Evolutionary conservation across 352 stramenopile genomes (phyloP).

Genomic region (Pythium graminicola): DNA sequence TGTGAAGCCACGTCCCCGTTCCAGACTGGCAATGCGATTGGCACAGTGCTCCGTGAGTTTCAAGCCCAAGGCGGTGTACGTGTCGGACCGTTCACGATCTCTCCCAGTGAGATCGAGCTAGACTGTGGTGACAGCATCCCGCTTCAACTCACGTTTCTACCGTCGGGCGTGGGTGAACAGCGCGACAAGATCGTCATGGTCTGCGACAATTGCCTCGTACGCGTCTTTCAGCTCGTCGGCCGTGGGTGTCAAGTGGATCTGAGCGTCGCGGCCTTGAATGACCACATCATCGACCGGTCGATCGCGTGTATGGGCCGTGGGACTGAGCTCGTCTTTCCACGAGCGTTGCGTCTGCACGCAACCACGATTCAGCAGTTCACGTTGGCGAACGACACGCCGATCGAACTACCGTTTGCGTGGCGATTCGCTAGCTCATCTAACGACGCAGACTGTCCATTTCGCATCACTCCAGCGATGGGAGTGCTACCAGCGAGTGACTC

Average conservation of each 20-base stretch:
- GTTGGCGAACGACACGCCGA: conserved; percentile 58
- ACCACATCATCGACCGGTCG: conserved; percentile 33
- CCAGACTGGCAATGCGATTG: not conserved
- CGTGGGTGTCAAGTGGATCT: conserved; percentile 65
- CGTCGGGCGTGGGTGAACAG: conserved; percentile 48
- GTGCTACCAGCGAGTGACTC: conserved; percentile 35
- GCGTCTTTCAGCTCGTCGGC: conserved; percentile 58
- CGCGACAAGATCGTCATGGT: conserved; percentile 68
- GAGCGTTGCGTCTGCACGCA: conserved; percentile 34
- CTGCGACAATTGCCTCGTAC: conserved; percentile 79
- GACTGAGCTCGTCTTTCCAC: conserved; percentile 42
- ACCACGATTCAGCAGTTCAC: conserved; percentile 33
- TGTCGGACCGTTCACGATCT: conserved; percentile 48
- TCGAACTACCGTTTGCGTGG: conserved; percentile 59
- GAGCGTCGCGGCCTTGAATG: conserved; percentile 38
- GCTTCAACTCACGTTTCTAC: conserved; percentile 49
- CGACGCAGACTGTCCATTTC: conserved; percentile 26
- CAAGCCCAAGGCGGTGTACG: conserved; percentile 4
- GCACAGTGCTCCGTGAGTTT: not conserved
- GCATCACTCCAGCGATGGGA: conserved; percentile 32
- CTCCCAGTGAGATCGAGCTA: conserved; percentile 52
- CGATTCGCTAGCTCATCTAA: conserved; percentile 18
- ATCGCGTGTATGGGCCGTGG: conserved; percentile 41
- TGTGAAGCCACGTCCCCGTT: conserved; percentile 27
- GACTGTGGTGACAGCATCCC: conserved; percentile 31